These are phyloP conservation scores for Globisporangium okanoganense DNA, from an alignment of 352 stramenopile species.

Conservation along the genomic window DNA sequence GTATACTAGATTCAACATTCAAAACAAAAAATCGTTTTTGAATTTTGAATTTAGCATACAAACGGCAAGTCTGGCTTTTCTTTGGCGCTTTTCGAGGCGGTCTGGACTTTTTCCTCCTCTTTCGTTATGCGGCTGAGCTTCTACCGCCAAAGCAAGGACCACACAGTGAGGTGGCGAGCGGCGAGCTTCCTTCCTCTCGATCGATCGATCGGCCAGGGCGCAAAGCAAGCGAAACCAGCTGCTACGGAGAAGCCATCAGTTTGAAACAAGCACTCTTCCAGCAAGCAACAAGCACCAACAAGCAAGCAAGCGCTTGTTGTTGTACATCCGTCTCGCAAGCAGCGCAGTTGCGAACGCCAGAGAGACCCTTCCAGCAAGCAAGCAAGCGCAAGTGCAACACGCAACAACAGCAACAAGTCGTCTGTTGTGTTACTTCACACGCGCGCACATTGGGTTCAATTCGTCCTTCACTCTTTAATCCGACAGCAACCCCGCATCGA, in stretches of 20 bases:
- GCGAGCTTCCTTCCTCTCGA: background rate
- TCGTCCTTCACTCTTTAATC: background rate
- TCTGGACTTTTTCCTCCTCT: background rate
- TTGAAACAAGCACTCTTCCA: background rate
- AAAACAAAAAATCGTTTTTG: too few relatives aligned
- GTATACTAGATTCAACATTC: too few relatives aligned
- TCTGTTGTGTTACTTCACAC: constrained; percentile 7
- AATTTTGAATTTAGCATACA: too few relatives aligned
- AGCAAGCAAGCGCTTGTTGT: background rate
- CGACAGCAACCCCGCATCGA: background rate
- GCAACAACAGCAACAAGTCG: too few relatives aligned
- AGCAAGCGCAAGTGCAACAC: too few relatives aligned
- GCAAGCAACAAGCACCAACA: background rate
- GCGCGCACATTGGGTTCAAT: background rate
- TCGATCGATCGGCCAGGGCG: background rate
- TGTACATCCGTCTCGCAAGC: background rate
- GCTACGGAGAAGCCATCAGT: background rate
- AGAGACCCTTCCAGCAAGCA: constrained; percentile 1
- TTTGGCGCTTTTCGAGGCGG: too few relatives aligned
- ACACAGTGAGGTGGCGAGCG: background rate
- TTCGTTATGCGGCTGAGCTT: background rate
- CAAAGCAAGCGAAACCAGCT: background rate
- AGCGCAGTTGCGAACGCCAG: background rate
- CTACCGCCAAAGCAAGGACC: background rate
- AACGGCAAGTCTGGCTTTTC: too few relatives aligned